A percentile compares a stretch with the other conserved stretches of the same genome.
Conservation (phyloP, 129 eudicot species). For the Chrysanthemum lavandulifolium region DNA sequence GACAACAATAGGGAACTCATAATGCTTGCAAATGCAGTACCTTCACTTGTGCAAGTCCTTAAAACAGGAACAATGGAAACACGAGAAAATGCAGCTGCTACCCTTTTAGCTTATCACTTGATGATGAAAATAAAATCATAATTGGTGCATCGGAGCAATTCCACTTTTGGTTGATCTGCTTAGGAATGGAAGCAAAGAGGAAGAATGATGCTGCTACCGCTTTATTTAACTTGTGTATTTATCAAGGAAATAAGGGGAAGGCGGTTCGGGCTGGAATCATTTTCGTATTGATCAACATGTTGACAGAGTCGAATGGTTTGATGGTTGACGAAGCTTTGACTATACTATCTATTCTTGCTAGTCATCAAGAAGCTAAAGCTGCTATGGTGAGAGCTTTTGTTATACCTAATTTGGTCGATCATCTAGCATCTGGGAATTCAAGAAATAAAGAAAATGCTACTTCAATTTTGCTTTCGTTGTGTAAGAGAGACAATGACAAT, state of each 20-base stretch:
- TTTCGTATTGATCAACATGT: slow-evolving; percentile 59
- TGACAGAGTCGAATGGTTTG: slow-evolving; percentile 52
- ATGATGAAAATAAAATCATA: slow-evolving; percentile 74
- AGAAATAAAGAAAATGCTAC: slow-evolving; percentile 80
- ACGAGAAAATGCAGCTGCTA: slow-evolving; percentile 84
- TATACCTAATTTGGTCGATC: slow-evolving; percentile 68
- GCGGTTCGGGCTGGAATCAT: slow-evolving; percentile 89
- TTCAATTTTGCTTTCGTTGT: slow-evolving; percentile 73
- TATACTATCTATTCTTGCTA: slow-evolving; percentile 75
- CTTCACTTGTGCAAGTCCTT: slow-evolving; percentile 68
- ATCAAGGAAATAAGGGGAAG: slow-evolving; percentile 85
- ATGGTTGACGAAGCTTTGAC: slow-evolving; percentile 92
- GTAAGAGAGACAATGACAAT: slow-evolving; percentile 76
- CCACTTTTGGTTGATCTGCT: slow-evolving; percentile 73
- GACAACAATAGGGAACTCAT: slow-evolving; percentile 68
- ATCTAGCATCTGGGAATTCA: slow-evolving; percentile 58
- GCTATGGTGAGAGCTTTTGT: slow-evolving; percentile 68
- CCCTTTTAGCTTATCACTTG: slow-evolving; percentile 76
- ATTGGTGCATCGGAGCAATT: slow-evolving; percentile 85
- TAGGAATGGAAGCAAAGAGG: slow-evolving; percentile 67
- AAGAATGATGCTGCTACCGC: slow-evolving; percentile 92
- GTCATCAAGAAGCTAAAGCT: slow-evolving; percentile 79
- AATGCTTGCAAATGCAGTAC: slow-evolving; percentile 75
- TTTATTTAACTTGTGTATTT: slow-evolving; percentile 75
- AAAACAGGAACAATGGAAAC: slow-evolving; percentile 75